Conservation (phyloP, 768 basidiomycete genomes). For the Collybia nuda region DNA sequence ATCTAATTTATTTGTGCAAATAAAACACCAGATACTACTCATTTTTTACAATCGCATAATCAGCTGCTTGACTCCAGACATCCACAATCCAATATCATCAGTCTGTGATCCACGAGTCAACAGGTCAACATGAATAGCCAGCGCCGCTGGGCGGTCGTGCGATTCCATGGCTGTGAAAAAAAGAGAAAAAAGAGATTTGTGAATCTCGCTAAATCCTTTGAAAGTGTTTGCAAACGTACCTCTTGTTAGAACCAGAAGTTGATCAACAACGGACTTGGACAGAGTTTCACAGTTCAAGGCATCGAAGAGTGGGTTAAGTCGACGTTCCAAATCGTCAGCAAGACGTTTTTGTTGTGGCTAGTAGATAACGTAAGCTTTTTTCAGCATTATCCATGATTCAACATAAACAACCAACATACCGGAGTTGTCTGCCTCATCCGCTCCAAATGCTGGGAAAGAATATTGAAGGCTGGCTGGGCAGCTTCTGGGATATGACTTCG, state of each 20-base stretch:
- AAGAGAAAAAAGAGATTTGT: too few relatives aligned
- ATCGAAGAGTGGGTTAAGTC: conserved; percentile 86
- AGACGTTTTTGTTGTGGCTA: conserved; percentile 84
- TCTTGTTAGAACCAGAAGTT: conserved; percentile 66
- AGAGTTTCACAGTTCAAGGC: conserved; percentile 88
- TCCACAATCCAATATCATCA: conserved; percentile 83
- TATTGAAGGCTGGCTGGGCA: conserved; percentile 61
- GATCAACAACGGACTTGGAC: conserved; percentile 66
- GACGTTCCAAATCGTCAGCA: conserved; percentile 83
- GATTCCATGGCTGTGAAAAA: conserved; percentile 87
- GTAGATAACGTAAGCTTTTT: conserved; percentile 4
- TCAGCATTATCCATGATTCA: background rate
- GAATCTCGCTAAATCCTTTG: too few relatives aligned
- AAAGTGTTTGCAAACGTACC: too few relatives aligned
- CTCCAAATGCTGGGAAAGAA: conserved; percentile 62
- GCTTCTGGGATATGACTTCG: conserved; percentile 85
- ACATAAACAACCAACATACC: conserved; percentile 57
- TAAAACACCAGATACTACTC: too few relatives aligned
- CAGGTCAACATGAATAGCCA: conserved; percentile 84
- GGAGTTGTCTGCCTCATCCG: conserved; percentile 74
- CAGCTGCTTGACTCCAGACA: conserved; percentile 89
- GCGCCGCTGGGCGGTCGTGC: conserved; percentile 72
- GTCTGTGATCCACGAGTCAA: conserved; percentile 77
- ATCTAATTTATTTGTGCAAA: too few relatives aligned
- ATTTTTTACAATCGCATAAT: conserved; percentile 61